Percentiles rank a stretch among this genome's conserved stretches.
phyloP scores from a whole-genome alignment of 306 rosid species.

The Lagenaria siceraria region DNA sequence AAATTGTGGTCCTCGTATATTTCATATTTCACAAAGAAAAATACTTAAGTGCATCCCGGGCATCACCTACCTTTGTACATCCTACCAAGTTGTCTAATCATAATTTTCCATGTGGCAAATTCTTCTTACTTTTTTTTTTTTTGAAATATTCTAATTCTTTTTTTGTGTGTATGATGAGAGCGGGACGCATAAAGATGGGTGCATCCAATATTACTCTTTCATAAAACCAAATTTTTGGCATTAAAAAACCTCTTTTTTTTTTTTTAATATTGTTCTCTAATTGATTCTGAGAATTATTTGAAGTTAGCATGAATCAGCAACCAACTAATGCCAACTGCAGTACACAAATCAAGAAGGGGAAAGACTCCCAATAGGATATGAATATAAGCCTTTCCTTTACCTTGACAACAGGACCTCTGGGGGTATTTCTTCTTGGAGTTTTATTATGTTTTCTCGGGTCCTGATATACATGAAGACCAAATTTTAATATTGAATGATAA shows the following conservation, averaged over 20 bases:
- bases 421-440: slow-evolving; percentile 63
- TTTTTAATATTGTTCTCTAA: neutral
- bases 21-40: neutral
- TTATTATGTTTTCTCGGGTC: slow-evolving; percentile 61
- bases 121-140: no score
- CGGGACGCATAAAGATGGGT: no score
- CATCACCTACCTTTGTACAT: no score
- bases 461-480: slow-evolving; percentile 25
- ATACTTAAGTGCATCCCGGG: no score
- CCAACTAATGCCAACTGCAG: neutral
- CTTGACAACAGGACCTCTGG: slow-evolving; percentile 57
- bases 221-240: neutral
- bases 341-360: neutral
- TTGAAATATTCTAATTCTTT: no score
- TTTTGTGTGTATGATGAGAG: no score
- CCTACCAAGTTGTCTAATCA: no score
- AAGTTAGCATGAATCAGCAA: neutral
- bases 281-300: neutral
- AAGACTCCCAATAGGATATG: neutral
- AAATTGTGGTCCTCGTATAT: neutral
- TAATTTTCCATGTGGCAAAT: no score
- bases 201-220: no score
- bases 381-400: slow-evolving; percentile 27
- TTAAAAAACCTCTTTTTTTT: neutral
- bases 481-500: neutral